Percentiles rank a stretch among this genome's conserved stretches.
phyloP scores from a whole-genome alignment of 176 grass and related monocot species.

The Zoysia japonica region DNA sequence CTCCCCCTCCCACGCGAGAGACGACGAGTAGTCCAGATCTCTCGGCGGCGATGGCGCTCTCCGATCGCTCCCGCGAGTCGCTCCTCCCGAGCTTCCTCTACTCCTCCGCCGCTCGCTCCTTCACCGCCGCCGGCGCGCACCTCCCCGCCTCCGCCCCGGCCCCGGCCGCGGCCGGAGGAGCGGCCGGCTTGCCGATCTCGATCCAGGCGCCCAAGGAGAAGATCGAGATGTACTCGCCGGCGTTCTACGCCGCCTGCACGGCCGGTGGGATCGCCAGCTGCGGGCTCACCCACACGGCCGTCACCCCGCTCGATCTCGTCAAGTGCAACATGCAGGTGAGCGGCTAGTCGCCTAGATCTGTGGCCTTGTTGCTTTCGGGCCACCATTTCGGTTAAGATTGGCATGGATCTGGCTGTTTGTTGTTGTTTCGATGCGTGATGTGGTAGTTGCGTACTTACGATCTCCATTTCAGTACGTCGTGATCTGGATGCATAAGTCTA shows the following conservation, averaged over 20 bases:
- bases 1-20: constrained; percentile 19
- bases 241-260: constrained; percentile 92
- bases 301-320: constrained; percentile 95
- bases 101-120: constrained; percentile 50
- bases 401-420: constrained; percentile 32
- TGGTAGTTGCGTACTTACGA: not conserved
- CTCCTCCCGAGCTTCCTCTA: constrained; percentile 85
- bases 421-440: not conserved
- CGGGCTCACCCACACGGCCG: constrained; percentile 92
- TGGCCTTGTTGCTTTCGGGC: not conserved
- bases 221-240: constrained; percentile 80
- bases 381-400: too few relatives aligned
- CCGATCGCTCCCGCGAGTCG: constrained; percentile 73
- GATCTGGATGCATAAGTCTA: constrained; percentile 15
- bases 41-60: constrained; percentile 68
- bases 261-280: constrained; percentile 86
- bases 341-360: constrained; percentile 23
- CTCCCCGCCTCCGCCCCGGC: constrained; percentile 1
- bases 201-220: constrained; percentile 72
- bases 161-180: not conserved
- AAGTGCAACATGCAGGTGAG: constrained; percentile 99
- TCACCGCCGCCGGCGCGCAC: constrained; percentile 34
- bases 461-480: not conserved
- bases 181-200: constrained; percentile 49
- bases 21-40: constrained; percentile 40